Percentiles rank a stretch among this genome's conserved stretches.
phyloP scores from a whole-genome alignment of 257 asterid species.

The Fraxinus cuspidata region DNA sequence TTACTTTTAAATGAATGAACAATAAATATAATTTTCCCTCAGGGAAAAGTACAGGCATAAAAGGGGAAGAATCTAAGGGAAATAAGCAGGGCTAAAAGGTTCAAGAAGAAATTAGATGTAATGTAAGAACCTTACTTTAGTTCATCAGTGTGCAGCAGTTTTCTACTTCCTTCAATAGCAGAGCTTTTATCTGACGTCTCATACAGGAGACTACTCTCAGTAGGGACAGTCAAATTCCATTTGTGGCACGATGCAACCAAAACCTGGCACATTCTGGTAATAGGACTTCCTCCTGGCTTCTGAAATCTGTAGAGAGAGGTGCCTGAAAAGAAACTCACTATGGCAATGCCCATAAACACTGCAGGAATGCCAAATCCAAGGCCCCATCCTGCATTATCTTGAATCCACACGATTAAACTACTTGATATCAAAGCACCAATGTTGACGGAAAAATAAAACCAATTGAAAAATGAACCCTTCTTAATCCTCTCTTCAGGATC shows the following conservation, averaged over 20 bases:
- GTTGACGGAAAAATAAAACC: constrained; percentile 92
- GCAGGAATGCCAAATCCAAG: constrained; percentile 96
- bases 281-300: constrained; percentile 97
- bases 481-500: constrained; percentile 79
- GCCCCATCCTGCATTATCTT: constrained; percentile 98
- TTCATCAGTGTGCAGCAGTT: constrained; percentile 82
- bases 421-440: constrained; percentile 89
- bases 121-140: constrained; percentile 42
- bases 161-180: constrained; percentile 92
- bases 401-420: constrained; percentile 90
- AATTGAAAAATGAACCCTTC: constrained; percentile 94
- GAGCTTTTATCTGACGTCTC: constrained; percentile 79
- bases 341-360: constrained; percentile 73
- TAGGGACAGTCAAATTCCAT: constrained; percentile 59
- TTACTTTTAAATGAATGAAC: neutral
- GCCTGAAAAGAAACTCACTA: constrained; percentile 80
- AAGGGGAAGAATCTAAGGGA: neutral
- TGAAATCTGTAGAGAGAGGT: constrained; percentile 87
- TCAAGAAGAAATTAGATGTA: neutral
- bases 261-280: constrained; percentile 94
- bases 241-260: constrained; percentile 72
- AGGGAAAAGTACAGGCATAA: neutral
- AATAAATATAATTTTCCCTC: neutral
- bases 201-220: constrained; percentile 68
- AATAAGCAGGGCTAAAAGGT: neutral